These are phyloP conservation scores for Zygoascus flipseniorum DNA, from an alignment of 805 yeast species.

Conservation along the genomic window DNA sequence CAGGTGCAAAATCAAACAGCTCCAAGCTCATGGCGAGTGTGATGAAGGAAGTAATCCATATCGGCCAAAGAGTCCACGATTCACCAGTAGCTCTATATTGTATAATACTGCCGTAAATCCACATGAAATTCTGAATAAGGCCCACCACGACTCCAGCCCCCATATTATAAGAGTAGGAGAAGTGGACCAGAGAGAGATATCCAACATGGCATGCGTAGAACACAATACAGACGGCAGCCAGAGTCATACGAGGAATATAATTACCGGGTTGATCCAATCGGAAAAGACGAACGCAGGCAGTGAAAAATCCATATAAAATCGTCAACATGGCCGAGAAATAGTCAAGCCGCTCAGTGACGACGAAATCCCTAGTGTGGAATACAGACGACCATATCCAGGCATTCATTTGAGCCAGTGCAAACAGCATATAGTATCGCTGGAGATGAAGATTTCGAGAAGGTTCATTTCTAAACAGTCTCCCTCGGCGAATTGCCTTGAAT, in stretches of 20 bases:
- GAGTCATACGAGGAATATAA: constrained; percentile 24
- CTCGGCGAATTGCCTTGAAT: constrained; percentile 31
- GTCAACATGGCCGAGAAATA: constrained; percentile 91
- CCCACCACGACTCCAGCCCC: constrained; percentile 78
- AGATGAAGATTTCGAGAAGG: neutral
- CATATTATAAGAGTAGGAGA: constrained; percentile 95
- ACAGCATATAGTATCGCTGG: constrained; percentile 34
- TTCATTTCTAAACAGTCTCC: constrained; percentile 1
- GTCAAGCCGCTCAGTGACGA: constrained; percentile 75
- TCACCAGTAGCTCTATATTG: constrained; percentile 15
- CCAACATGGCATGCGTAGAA: constrained; percentile 59
- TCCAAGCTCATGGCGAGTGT: constrained; percentile 80
- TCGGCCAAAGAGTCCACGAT: constrained; percentile 43
- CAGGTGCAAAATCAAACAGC: constrained; percentile 78
- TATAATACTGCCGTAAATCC: constrained; percentile 32
- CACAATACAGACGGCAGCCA: constrained; percentile 36
- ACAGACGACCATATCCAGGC: constrained; percentile 87
- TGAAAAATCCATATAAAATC: constrained; percentile 71
- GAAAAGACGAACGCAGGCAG: constrained; percentile 52
- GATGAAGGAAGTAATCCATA: constrained; percentile 44
- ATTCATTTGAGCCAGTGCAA: constrained; percentile 59
- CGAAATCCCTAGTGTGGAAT: constrained; percentile 80
- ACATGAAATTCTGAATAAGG: constrained; percentile 55
- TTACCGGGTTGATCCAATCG: constrained; percentile 41
- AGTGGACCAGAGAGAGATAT: constrained; percentile 53